Conservation (phyloP, 108 stramenopile genomes). For the Fragilaria crotonensis region DNA sequence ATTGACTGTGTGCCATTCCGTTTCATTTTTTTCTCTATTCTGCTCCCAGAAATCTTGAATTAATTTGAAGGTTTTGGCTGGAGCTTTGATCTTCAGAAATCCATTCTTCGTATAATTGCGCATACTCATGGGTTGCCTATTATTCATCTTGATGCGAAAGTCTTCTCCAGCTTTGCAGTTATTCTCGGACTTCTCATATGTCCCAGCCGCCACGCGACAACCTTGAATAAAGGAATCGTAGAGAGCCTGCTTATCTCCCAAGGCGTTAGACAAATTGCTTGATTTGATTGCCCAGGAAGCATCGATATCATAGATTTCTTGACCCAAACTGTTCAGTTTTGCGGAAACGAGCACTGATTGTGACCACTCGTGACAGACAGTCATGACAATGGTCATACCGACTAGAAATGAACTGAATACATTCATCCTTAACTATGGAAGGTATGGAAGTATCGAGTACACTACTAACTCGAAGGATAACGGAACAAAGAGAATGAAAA, state of each 20-base stretch:
- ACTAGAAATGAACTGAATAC: too few relatives aligned
- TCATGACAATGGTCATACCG: too few relatives aligned
- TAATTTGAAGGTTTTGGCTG: constrained; percentile 11
- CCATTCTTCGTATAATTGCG: constrained; percentile 31
- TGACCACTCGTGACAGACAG: too few relatives aligned
- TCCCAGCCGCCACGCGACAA: neutral
- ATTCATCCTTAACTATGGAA: too few relatives aligned
- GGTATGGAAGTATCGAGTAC: too few relatives aligned
- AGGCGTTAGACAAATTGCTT: constrained; percentile 6
- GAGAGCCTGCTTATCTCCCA: constrained; percentile 20
- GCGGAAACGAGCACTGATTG: too few relatives aligned
- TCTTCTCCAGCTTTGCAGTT: neutral
- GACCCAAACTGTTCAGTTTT: too few relatives aligned
- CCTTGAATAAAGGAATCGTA: constrained; percentile 12
- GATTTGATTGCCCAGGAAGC: constrained; percentile 34
- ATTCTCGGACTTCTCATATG: neutral
- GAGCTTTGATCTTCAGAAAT: constrained; percentile 36
- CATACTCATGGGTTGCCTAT: constrained; percentile 14
- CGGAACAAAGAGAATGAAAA: too few relatives aligned
- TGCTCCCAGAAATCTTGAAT: constrained; percentile 24
- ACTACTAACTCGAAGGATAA: too few relatives aligned
- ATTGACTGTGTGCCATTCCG: constrained; percentile 32
- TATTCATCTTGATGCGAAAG: neutral
- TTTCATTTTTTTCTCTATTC: neutral
- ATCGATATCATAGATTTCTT: constrained; percentile 1